Evolutionary conservation across 2,329 filamentous ascomycete genomes (phyloP).

Genomic region (Fusarium pseudograminearum): DNA sequence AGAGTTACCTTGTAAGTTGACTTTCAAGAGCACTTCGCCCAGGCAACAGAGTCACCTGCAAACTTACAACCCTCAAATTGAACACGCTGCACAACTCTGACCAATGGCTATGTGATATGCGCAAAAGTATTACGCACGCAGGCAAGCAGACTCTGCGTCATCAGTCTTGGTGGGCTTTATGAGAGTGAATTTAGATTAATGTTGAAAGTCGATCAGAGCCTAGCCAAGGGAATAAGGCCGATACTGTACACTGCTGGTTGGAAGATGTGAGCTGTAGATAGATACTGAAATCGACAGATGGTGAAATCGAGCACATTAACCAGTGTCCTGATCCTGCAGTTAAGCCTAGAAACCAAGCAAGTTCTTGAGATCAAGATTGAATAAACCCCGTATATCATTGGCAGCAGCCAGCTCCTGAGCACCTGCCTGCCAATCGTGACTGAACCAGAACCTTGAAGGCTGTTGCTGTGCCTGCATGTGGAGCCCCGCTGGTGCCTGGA

Average conservation of each 20-base stretch:
- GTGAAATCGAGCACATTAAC: no score
- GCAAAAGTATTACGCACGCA: neutral
- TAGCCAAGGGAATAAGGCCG: neutral
- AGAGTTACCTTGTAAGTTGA: neutral
- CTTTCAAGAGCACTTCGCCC: neutral
- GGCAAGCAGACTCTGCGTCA: neutral
- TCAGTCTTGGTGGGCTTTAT: neutral
- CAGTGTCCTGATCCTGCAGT: neutral
- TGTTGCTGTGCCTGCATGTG: conserved; percentile 11
- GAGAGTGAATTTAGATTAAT: neutral
- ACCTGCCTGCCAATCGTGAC: neutral
- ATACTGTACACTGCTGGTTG: neutral
- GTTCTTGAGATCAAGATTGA: neutral
- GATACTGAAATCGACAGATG: neutral
- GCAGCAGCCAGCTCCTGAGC: no score
- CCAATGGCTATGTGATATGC: neutral
- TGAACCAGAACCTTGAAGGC: neutral
- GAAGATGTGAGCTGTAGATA: neutral
- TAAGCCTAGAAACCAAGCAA: neutral
- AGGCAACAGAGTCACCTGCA: neutral
- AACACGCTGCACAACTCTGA: fast-evolving
- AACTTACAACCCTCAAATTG: neutral
- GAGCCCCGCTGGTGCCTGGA: conserved; percentile 37
- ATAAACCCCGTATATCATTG: neutral
- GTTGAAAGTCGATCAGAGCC: neutral